Conservation (phyloP, 257 asterid species). For the Nicotiana paniculata region DNA sequence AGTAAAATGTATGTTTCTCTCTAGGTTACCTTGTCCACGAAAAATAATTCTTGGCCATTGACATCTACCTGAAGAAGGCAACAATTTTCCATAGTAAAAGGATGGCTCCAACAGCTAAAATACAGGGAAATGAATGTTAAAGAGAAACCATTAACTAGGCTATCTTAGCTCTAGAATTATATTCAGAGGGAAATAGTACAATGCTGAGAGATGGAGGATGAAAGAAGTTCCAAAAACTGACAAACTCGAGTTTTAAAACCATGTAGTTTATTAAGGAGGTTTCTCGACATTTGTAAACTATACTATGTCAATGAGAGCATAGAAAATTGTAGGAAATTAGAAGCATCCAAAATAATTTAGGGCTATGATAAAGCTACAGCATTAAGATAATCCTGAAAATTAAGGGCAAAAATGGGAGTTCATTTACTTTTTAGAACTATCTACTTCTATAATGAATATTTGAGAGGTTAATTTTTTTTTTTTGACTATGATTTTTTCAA, state of each 20-base stretch:
- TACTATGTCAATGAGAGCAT: constrained; percentile 18
- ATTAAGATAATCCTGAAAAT: neutral
- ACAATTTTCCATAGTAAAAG: constrained; percentile 21
- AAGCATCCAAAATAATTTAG: constrained; percentile 22
- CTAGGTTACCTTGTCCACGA: constrained; percentile 36
- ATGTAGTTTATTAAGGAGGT: neutral
- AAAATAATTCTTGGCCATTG: constrained; percentile 56
- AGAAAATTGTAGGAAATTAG: constrained; percentile 27
- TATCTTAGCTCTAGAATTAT: neutral
- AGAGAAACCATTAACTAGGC: neutral
- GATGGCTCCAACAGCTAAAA: constrained; percentile 1
- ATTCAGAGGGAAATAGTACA: neutral
- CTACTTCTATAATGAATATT: neutral
- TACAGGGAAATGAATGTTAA: neutral
- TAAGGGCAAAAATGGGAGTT: neutral
- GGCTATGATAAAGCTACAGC: neutral
- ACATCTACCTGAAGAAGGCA: constrained; percentile 53
- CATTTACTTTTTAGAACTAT: neutral
- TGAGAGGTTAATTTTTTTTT: neutral
- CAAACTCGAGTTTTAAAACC: neutral
- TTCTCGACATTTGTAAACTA: constrained; percentile 2
- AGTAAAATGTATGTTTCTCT: neutral
- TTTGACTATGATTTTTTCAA: neutral
- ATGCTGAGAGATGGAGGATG: neutral
- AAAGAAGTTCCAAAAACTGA: neutral